Evolutionary conservation across 306 rosid species (phyloP).

Genomic region (Boehmeria nivea): DNA sequence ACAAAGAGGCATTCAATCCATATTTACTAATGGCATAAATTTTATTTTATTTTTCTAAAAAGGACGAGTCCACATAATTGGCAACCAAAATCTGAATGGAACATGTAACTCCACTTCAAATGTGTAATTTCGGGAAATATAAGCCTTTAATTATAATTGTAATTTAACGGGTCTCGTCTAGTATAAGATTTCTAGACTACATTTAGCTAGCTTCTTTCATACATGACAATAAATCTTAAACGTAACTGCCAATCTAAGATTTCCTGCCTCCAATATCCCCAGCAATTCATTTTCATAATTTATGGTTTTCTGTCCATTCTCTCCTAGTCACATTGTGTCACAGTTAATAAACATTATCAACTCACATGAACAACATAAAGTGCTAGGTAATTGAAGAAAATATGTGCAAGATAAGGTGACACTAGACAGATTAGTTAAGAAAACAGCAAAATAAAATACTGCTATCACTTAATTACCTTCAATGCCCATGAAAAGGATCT

Average conservation of each 20-base stretch:
- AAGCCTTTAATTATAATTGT: no score
- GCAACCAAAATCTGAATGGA: no score
- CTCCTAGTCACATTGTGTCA: no score
- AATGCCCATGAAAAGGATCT: conserved; percentile 86
- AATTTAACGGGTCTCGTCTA: no score
- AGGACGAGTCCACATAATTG: no score
- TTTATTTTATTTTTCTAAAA: no score
- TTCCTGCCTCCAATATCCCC: neutral
- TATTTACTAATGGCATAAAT: no score
- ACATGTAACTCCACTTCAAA: no score
- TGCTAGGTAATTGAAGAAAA: neutral
- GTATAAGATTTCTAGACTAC: no score
- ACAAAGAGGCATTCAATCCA: conserved; percentile 1
- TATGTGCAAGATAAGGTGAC: neutral
- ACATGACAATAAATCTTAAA: conserved; percentile 4
- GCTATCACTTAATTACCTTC: conserved; percentile 51
- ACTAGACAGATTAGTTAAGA: neutral
- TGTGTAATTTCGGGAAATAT: no score
- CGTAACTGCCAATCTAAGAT: conserved; percentile 1
- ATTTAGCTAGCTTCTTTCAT: no score
- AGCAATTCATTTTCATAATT: conserved; percentile 16
- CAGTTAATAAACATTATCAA: neutral
- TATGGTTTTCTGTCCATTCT: no score
- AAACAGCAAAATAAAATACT: neutral
- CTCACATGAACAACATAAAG: conserved; percentile 7